A percentile compares a stretch with the other conserved stretches of the same genome.
Conservation (phyloP, 2,329 filamentous ascomycete species). For the Xylaria sp. region DNA sequence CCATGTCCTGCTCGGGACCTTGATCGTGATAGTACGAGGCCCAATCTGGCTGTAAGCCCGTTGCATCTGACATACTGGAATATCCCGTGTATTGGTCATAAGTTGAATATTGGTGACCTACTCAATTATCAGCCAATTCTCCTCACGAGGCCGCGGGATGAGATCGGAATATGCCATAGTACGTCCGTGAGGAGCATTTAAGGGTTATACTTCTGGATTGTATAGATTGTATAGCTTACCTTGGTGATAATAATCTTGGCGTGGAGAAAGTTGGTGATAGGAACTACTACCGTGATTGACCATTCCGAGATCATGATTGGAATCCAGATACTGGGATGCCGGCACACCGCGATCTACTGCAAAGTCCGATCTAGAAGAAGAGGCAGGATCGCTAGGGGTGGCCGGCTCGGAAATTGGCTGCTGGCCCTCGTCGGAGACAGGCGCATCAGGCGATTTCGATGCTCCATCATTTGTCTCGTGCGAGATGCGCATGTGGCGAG, state of each 20-base stretch:
- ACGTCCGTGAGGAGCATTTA: background rate
- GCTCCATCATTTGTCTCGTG: slow-evolving; percentile 48
- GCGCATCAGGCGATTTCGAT: slow-evolving; percentile 46
- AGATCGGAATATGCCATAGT: background rate
- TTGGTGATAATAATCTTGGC: slow-evolving; percentile 45
- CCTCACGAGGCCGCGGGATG: background rate
- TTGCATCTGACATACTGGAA: slow-evolving; percentile 39
- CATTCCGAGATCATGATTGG: slow-evolving; percentile 40
- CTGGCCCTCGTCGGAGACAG: slow-evolving; percentile 45
- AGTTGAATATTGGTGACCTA: slow-evolving; percentile 45
- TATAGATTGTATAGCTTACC: slow-evolving; percentile 43
- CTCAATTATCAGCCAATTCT: slow-evolving; percentile 37
- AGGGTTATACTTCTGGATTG: slow-evolving; percentile 6
- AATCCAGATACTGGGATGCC: slow-evolving; percentile 40
- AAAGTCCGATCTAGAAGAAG: slow-evolving; percentile 50
- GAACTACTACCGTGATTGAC: slow-evolving; percentile 39
- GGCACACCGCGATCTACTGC: slow-evolving; percentile 45
- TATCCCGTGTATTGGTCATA: slow-evolving; percentile 46
- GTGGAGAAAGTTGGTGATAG: slow-evolving; percentile 43
- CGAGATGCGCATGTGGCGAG: slow-evolving; percentile 56
- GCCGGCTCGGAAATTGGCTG: slow-evolving; percentile 45
- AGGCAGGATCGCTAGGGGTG: slow-evolving; percentile 44
- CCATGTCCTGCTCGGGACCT: slow-evolving; percentile 44
- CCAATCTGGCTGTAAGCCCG: slow-evolving; percentile 43
- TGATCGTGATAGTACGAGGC: slow-evolving; percentile 42